These are phyloP conservation scores for Penicillium subrubescens DNA, from an alignment of 495 filamentous ascomycete genomes.

Conservation along the genomic window DNA sequence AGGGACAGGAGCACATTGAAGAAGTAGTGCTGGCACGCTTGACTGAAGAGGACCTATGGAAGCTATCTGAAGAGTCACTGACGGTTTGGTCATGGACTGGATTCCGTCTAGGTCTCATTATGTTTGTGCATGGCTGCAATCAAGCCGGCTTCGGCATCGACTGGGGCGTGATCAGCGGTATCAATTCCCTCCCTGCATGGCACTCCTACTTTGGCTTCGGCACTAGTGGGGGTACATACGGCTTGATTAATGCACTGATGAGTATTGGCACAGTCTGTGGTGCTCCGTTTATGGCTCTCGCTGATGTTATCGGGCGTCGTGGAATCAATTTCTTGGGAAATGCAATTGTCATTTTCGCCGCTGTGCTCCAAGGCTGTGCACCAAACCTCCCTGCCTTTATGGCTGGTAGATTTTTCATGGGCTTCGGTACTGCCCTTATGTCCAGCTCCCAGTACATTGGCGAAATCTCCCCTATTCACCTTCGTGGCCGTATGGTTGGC, in stretches of 20 bases:
- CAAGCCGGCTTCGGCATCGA: slow-evolving; percentile 47
- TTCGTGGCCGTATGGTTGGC: slow-evolving; percentile 46
- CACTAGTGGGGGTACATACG: slow-evolving; percentile 32
- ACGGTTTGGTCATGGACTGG: slow-evolving; percentile 35
- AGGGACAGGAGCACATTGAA: slow-evolving; percentile 30
- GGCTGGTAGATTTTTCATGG: slow-evolving; percentile 45
- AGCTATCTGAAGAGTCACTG: slow-evolving; percentile 34
- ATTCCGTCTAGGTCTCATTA: slow-evolving; percentile 37
- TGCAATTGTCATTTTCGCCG: slow-evolving; percentile 37
- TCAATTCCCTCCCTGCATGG: slow-evolving; percentile 36
- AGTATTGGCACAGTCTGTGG: slow-evolving; percentile 41
- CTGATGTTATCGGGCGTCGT: slow-evolving; percentile 44
- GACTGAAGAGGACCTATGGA: slow-evolving; percentile 43
- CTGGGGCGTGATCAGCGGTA: slow-evolving; percentile 46
- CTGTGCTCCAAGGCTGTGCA: slow-evolving; percentile 42
- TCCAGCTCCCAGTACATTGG: slow-evolving; percentile 47
- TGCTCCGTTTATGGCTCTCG: slow-evolving; percentile 38
- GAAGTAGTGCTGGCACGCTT: slow-evolving; percentile 39
- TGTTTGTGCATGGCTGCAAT: slow-evolving; percentile 46
- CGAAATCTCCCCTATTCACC: slow-evolving; percentile 45
- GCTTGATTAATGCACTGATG: slow-evolving; percentile 43
- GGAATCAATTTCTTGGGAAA: slow-evolving; percentile 45
- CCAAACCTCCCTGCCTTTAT: slow-evolving; percentile 39
- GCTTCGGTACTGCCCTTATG: slow-evolving; percentile 43
- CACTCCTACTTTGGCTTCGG: slow-evolving; percentile 37